Conservation (phyloP, 1,284 basidiomycete genomes). For the Meira nashicola region DNA sequence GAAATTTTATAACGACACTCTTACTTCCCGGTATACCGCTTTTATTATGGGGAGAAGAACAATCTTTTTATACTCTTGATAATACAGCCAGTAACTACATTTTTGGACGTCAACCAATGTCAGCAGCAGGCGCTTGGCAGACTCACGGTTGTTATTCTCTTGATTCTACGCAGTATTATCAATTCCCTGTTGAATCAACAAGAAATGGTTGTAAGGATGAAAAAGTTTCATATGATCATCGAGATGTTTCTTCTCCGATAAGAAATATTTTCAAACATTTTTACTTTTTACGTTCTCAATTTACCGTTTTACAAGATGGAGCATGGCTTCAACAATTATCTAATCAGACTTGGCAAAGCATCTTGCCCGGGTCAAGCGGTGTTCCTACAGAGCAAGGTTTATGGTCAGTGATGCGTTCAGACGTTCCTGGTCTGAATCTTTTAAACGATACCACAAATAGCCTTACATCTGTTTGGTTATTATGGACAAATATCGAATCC, state of each 20-base stretch:
- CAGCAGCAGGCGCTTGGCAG: conserved; percentile 8
- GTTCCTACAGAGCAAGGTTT: conserved; percentile 3
- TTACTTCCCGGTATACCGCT: conserved; percentile 7
- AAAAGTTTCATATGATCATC: conserved; percentile 6
- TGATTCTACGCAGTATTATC: conserved; percentile 11
- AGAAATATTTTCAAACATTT: conserved; percentile 9
- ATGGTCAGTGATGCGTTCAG: conserved; percentile 8
- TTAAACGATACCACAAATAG: not conserved
- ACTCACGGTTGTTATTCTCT: conserved; percentile 9
- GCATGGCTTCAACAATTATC: conserved; percentile 9
- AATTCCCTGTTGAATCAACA: conserved; percentile 8
- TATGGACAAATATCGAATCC: conserved; percentile 2
- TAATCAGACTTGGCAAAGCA: conserved; percentile 4
- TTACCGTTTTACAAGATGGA: conserved; percentile 8
- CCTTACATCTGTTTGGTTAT: conserved; percentile 1
- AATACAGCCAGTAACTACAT: conserved; percentile 10
- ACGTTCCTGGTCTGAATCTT: not conserved
- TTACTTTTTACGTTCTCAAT: conserved; percentile 1
- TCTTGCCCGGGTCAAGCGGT: conserved; percentile 8
- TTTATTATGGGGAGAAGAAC: conserved; percentile 4
- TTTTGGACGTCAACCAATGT: conserved; percentile 9
- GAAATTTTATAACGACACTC: conserved; percentile 8
- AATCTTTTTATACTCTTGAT: conserved; percentile 8
- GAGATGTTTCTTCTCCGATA: conserved; percentile 7
- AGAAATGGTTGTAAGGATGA: conserved; percentile 8